Evolutionary conservation across 345 rosid genomes (phyloP).

Genomic region (Corchorus capsularis): DNA sequence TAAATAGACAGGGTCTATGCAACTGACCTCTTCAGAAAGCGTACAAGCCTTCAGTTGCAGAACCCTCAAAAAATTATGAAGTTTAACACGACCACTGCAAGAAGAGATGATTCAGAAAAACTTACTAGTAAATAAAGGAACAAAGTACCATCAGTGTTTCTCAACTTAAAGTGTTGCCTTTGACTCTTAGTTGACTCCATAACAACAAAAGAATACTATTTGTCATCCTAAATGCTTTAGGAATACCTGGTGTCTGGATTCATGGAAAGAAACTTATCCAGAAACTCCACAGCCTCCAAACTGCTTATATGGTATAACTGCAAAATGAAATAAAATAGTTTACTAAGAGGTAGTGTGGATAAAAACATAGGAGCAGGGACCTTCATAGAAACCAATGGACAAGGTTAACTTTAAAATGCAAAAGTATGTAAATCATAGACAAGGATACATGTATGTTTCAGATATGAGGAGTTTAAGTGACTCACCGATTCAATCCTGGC

Average conservation of each 20-base stretch:
- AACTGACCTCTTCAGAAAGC: conserved; percentile 71
- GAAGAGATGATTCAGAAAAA: conserved; percentile 12
- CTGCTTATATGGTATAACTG: conserved; percentile 81
- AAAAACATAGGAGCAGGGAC: background rate
- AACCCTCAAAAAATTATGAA: conserved; percentile 57
- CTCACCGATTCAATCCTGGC: conserved; percentile 84
- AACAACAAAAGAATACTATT: conserved; percentile 4
- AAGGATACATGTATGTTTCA: conserved; percentile 7
- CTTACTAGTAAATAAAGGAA: background rate
- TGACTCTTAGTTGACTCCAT: background rate
- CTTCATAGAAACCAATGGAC: background rate
- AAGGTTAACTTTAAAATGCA: background rate
- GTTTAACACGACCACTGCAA: conserved; percentile 77
- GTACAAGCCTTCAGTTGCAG: conserved; percentile 59
- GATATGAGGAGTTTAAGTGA: conserved; percentile 24
- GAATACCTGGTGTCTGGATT: conserved; percentile 79
- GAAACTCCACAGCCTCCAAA: conserved; percentile 72
- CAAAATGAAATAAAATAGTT: conserved; percentile 27
- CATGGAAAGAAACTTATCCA: conserved; percentile 84
- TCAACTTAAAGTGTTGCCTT: background rate
- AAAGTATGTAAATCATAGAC: background rate
- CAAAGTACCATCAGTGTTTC: conserved; percentile 10
- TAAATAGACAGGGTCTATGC: background rate
- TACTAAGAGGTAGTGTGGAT: conserved; percentile 11
- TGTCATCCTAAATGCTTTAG: conserved; percentile 18